Conservation (phyloP, 139 green algal genomes). For the Chlamydomonas eustigma region DNA sequence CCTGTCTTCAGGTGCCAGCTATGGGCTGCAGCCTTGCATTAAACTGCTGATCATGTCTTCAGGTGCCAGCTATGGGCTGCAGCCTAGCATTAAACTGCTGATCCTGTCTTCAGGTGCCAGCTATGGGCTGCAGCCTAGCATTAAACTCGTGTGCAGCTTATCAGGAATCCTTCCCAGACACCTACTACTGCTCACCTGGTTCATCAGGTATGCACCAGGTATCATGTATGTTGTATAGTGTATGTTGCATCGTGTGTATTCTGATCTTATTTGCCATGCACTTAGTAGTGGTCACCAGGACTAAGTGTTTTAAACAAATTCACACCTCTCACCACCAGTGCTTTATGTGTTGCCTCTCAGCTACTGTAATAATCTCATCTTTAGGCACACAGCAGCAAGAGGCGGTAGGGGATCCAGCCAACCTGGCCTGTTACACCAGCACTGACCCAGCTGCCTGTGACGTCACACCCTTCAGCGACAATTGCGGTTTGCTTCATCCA, state of each 20-base stretch:
- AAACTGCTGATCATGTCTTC: no score
- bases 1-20: no score
- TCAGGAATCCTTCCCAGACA: neutral
- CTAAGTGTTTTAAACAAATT: no score
- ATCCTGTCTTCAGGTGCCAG: neutral
- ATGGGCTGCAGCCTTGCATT: no score
- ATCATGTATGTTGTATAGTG: neutral
- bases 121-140: neutral
- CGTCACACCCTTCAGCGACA: neutral
- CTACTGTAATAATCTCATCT: neutral
- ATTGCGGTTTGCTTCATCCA: neutral
- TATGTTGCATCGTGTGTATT: neutral
- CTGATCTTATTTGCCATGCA: constrained; percentile 4
- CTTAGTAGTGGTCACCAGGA: no score
- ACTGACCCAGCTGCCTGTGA: neutral
- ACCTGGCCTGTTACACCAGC: neutral
- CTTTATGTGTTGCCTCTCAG: no score
- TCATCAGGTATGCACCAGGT: neutral
- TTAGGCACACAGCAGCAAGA: neutral
- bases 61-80: neutral
- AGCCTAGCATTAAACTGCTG: neutral
- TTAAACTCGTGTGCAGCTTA: neutral
- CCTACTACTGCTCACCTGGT: neutral
- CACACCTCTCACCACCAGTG: no score
- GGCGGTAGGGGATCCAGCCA: neutral